These are phyloP conservation scores for Clarireedia paspali DNA, from an alignment of 2,329 filamentous ascomycete species.

Conservation along the genomic window DNA sequence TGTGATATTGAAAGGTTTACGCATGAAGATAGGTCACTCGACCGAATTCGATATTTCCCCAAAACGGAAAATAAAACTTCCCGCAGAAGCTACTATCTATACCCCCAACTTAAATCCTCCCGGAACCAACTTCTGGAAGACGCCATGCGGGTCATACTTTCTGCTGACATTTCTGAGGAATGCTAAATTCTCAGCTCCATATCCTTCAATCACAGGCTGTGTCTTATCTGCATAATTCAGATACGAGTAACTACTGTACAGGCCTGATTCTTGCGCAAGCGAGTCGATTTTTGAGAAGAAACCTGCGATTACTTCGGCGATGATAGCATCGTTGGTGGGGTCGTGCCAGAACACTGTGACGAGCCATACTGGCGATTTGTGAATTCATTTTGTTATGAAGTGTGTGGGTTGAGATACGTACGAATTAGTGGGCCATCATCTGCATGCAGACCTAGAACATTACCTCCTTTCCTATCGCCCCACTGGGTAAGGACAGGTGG, in stretches of 20 bases:
- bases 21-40: neutral
- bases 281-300: neutral
- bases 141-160: constrained; percentile 32
- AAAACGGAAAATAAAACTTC: neutral
- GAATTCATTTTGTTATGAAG: neutral
- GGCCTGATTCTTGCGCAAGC: neutral
- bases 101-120: constrained; percentile 13
- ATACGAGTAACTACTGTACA: constrained; percentile 26
- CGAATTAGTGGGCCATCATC: constrained; percentile 4
- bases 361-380: neutral
- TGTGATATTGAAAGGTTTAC: neutral
- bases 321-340: neutral
- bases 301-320: neutral
- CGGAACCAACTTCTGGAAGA: constrained; percentile 29
- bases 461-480: constrained; percentile 4
- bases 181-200: constrained; percentile 33
- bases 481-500: constrained; percentile 8
- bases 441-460: constrained; percentile 6
- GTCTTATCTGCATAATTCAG: constrained; percentile 38
- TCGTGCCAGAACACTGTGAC: neutral
- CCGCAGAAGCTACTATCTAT: neutral
- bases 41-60: neutral
- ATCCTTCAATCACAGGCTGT: constrained; percentile 36
- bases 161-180: constrained; percentile 26
- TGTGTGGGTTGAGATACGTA: neutral